Conservation (phyloP, 2,329 filamentous ascomycete genomes). For the Neonectria hederae region DNA sequence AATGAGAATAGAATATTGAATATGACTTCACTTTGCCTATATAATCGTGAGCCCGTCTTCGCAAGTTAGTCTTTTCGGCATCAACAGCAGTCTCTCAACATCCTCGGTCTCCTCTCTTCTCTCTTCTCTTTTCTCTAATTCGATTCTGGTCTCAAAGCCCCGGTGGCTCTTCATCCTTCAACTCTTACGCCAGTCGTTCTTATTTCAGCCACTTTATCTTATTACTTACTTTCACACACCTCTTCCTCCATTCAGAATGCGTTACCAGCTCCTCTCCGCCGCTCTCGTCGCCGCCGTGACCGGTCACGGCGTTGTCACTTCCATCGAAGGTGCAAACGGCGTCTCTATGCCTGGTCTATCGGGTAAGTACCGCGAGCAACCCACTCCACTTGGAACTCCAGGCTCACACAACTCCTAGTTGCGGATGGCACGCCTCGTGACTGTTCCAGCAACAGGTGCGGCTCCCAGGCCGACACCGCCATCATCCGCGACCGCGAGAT, state of each 20-base stretch:
- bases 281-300: conserved; percentile 58
- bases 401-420: conserved; percentile 49
- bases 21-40: conserved; percentile 8
- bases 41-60: conserved; percentile 10
- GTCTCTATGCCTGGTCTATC: conserved; percentile 69
- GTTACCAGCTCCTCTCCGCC: conserved; percentile 41
- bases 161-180: conserved; percentile 14
- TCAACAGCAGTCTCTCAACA: conserved; percentile 4
- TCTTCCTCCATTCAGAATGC: conserved; percentile 34
- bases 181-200: conserved; percentile 21
- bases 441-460: conserved; percentile 68
- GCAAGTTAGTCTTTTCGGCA: background rate
- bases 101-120: conserved; percentile 11
- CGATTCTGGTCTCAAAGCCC: conserved; percentile 15
- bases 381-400: background rate
- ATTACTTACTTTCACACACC: background rate
- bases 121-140: conserved; percentile 1
- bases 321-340: conserved; percentile 67
- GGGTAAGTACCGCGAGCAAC: conserved; percentile 31
- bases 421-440: conserved; percentile 74
- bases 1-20: background rate
- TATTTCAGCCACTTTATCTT: conserved; percentile 9
- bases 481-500: conserved; percentile 73
- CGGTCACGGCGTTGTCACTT: conserved; percentile 67
- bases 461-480: conserved; percentile 75